Evolutionary conservation across 192 early-diverging fungal genomes (phyloP).

Genomic region (Phlyctochytrium bullatum): DNA sequence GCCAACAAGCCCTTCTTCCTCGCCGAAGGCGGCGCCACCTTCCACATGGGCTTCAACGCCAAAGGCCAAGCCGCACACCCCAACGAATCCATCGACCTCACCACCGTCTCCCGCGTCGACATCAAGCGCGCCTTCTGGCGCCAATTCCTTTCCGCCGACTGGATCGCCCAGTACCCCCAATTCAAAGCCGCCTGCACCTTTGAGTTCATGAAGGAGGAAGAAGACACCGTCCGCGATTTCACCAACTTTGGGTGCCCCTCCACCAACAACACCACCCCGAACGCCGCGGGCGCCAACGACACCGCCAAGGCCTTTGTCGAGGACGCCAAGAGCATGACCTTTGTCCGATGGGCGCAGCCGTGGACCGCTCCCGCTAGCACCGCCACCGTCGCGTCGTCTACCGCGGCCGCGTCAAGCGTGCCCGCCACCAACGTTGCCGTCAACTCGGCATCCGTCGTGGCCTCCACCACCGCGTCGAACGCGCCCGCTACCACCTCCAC

Average conservation of each 20-base stretch:
- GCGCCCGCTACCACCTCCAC: too few species aligned
- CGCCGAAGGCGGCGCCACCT: neutral
- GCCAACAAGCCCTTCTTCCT: conserved; percentile 7
- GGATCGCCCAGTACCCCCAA: conserved; percentile 24
- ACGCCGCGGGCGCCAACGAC: neutral
- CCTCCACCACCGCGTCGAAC: too few species aligned
- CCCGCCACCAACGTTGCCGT: neutral
- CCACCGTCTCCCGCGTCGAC: conserved; percentile 19
- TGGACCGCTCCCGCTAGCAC: too few species aligned
- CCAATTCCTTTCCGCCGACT: conserved; percentile 32
- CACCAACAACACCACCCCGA: neutral
- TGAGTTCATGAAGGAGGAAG: conserved; percentile 38
- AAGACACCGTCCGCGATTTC: conserved; percentile 14
- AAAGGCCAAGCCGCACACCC: neutral
- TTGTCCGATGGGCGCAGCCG: neutral
- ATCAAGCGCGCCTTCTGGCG: conserved; percentile 49
- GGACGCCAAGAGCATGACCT: neutral
- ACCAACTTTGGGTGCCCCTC: neutral
- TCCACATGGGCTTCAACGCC: neutral
- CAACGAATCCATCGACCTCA: neutral
- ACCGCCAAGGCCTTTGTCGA: neutral
- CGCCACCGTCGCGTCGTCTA: neutral
- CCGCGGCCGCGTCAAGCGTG: neutral
- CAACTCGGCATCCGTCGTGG: neutral
- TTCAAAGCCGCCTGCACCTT: conserved; percentile 36